Base-by-base conservation (phyloP, 2,329 filamentous ascomycete genomes). In the Xylaria sp. region DNA sequence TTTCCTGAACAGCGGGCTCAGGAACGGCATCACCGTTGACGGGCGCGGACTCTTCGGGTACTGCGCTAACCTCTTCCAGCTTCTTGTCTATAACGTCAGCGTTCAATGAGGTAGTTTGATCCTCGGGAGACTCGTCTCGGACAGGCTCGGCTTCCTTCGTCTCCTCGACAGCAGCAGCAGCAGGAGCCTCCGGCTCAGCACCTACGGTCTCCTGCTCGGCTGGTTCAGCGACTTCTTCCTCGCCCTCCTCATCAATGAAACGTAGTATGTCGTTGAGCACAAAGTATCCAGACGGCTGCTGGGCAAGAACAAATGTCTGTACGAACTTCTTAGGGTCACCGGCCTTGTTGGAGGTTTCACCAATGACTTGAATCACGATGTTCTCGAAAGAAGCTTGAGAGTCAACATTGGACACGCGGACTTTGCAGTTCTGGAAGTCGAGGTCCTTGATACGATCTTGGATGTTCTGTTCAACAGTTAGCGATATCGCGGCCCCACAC, bases 201-300 rank as follows among this genome's bases (percentile, higher is more conserved):
- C 74, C 74, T 44, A 74, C 65, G 10, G 71, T 61, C 20, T 74
- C 75, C 37, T 56, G 72, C 15, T 71, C 74, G 34, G 75, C 65
- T 63, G 74, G 74, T 57, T 89, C 86, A 56, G 84, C 82, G 75
- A 89, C 83, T 70, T 91, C 90, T 69, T 93, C 93, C 70, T 98
- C 94, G 51, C 87, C 87, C 76, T 95, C 92, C 71, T 96, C 93
- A 73, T 91, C 90, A 74, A 99, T 90, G 83, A 97, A 98, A 76
- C 96, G 89, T 23, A 98, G 94, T 80, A 99, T 97, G 79, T 99
- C 96, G 82, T 99, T 99, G 76, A 99, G 89, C 41, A 99, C 95
- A 77, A 97, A 99, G 86, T 98, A 99, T 73, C 96, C 96, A 66
- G 95, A 97, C 59, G 94, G 94, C 84, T 99, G 96, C 82, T 95